Conservation (phyloP, 208 protist genomes). For the Novymonas esmeraldas region DNA sequence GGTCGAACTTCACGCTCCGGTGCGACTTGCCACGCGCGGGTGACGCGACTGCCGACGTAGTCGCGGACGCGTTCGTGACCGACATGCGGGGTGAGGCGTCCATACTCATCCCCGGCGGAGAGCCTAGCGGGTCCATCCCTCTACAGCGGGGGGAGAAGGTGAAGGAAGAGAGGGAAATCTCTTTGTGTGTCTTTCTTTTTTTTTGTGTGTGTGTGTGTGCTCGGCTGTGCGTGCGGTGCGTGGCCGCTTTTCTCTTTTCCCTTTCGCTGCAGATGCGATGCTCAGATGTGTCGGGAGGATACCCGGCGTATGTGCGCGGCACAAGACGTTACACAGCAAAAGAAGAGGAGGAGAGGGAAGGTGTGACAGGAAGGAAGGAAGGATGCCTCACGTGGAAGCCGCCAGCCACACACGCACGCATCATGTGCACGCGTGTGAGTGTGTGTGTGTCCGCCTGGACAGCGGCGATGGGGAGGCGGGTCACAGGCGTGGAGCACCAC, state of each 20-base stretch:
- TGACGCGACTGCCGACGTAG: background rate
- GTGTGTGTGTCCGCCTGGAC: background rate
- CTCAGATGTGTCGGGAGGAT: no score
- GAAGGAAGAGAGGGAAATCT: background rate
- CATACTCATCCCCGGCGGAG: background rate
- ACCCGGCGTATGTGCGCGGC: no score
- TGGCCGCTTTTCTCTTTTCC: no score
- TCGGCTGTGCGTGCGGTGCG: background rate
- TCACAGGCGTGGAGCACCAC: no score
- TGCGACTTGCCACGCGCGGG: background rate
- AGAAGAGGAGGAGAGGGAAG: background rate
- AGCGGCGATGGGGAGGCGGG: no score
- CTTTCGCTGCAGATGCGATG: no score
- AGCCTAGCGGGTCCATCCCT: background rate
- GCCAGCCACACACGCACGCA: no score
- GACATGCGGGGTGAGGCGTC: background rate
- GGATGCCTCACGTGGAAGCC: background rate
- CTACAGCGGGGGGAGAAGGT: background rate
- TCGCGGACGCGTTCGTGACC: background rate
- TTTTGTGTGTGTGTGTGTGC: background rate
- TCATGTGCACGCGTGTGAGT: background rate
- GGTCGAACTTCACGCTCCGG: slow-evolving; percentile 15
- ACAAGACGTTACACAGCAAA: background rate
- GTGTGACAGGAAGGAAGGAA: no score
- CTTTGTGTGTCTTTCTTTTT: slow-evolving; percentile 3